Evolutionary conservation across 108 stramenopile genomes (phyloP), one percentile per base, ranked within the genome.

Genomic region (Nitzschia palea): DNA sequence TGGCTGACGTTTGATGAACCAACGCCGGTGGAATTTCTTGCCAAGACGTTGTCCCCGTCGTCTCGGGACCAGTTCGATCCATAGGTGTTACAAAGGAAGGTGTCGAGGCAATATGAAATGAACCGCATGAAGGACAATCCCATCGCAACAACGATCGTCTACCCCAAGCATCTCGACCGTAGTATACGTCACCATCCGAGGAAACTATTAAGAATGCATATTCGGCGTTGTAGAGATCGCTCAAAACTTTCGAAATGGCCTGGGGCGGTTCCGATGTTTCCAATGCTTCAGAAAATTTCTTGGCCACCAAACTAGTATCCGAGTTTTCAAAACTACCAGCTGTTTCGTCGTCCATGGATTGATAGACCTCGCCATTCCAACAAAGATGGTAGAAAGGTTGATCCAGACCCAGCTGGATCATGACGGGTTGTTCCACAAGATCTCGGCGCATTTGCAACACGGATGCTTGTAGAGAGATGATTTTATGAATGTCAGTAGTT

Each of bases 301-400:
- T 30, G 8, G 45, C 73, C 1, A 74, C 62, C 26, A 72, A 43
- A 18, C 17, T 42, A 4, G 76, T 81, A 29, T 83, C 78, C 3
- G 70, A 56, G 6, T 37, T 50, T 1, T 61, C 55, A 44, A 54
- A 66, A 14, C 56, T 1, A 4, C 58, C 61, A 1, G 32, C 56
- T 18, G 33, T 33, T 26, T 59, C 54, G n/a, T 20, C 22, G 8
- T 33, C 29, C 8, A 40, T 29, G 8, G 61, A 15, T 54, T 77
- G 54, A 63, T 93, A 93, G n/a, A 85, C 76, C 79, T 93, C 91
- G 54, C 91, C 91, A 73, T 93, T 93, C 91, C 91, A 93, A 55
- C 84, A 84, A 31, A 93, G 53, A 34, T 77, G 80, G 28, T 47
- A 75, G 31, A 55, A 23, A n/a, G 12, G 14, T 20, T 70, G 15